Evolutionary conservation across 2,329 filamentous ascomycete species (phyloP).

Genomic region (Plenodomus lindquistii): DNA sequence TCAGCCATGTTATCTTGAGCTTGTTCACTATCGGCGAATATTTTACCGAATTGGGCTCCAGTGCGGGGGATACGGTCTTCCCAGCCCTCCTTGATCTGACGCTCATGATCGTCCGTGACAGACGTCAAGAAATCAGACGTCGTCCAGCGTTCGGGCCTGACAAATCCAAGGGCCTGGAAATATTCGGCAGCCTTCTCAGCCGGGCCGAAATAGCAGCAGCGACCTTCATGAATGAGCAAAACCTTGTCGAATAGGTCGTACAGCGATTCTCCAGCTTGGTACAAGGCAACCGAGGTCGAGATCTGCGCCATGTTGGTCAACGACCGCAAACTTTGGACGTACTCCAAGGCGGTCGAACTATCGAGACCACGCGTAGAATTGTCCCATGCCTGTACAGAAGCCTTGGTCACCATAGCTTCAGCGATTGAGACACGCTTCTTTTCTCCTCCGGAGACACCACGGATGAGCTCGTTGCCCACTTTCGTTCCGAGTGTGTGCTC

Average conservation of each 20-base stretch:
- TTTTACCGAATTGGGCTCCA: conserved; percentile 58
- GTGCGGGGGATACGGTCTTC: conserved; percentile 61
- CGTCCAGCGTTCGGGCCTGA: conserved; percentile 68
- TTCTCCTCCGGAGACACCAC: conserved; percentile 60
- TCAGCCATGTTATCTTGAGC: conserved; percentile 44
- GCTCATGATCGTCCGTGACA: conserved; percentile 66
- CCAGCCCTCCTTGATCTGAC: conserved; percentile 60
- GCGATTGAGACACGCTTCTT: conserved; percentile 55
- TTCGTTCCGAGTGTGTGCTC: conserved; percentile 73
- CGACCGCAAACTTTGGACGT: conserved; percentile 68
- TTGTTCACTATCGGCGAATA: conserved; percentile 43
- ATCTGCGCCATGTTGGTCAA: conserved; percentile 66
- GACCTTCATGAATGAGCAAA: conserved; percentile 46
- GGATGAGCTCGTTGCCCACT: conserved; percentile 74
- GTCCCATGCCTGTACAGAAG: conserved; percentile 43
- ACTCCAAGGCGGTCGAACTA: conserved; percentile 73
- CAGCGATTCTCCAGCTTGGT: conserved; percentile 61
- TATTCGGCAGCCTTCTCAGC: conserved; percentile 65
- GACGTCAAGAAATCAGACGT: conserved; percentile 74
- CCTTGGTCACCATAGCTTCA: conserved; percentile 52
- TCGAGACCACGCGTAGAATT: conserved; percentile 76
- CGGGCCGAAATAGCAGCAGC: conserved; percentile 63
- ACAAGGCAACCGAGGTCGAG: conserved; percentile 69
- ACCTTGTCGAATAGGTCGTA: conserved; percentile 48
- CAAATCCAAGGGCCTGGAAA: conserved; percentile 69